Conservation (phyloP, 225 moss, liverwort and hornwort species). For the Pseudoscleropodium purum region DNA sequence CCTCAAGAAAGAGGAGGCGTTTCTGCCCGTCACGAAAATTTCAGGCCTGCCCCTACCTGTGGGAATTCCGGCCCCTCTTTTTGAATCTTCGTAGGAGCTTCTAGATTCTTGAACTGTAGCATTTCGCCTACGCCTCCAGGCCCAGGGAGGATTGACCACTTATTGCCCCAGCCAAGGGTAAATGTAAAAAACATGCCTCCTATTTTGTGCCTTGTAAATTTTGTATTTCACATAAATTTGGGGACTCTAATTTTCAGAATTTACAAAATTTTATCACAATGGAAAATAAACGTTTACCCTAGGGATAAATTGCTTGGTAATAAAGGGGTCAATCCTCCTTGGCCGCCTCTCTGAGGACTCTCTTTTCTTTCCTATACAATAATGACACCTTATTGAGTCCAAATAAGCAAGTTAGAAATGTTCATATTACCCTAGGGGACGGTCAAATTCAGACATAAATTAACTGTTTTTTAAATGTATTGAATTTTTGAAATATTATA, state of each 20-base stretch:
- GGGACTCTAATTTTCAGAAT: no score
- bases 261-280: not conserved
- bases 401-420: not conserved
- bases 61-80: not conserved
- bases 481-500: not conserved
- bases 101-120: not conserved
- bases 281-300: fast-evolving
- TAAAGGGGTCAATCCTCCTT: not conserved
- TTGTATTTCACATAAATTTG: not conserved
- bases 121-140: not conserved
- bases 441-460: fast-evolving
- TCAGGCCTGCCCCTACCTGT: not conserved
- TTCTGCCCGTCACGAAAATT: not conserved
- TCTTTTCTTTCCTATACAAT: not conserved
- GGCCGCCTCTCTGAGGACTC: fast-evolving
- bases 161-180: not conserved
- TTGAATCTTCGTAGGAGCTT: not conserved
- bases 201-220: not conserved
- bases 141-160: no score
- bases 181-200: not conserved
- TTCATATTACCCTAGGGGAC: not conserved
- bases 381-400: not conserved
- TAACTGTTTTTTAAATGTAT: no score
- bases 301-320: fast-evolving
- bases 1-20: not conserved